Percentiles rank a stretch among this genome's conserved stretches.
Evolutionary conservation across 192 early-diverging fungal species (phyloP).

Genomic region (Geranomyces michiganensis): DNA sequence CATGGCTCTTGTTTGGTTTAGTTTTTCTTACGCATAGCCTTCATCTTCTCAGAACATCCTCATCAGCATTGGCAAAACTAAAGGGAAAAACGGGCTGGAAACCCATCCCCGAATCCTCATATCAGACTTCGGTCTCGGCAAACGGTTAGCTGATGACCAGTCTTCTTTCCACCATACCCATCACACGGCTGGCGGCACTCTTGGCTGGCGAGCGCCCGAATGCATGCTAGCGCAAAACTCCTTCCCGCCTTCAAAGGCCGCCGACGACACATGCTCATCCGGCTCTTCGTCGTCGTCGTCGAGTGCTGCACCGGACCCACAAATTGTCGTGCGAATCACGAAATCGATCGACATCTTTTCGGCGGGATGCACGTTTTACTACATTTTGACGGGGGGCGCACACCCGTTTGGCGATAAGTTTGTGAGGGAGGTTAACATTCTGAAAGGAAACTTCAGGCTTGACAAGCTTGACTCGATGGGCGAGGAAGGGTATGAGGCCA

Average conservation of each 20-base stretch:
- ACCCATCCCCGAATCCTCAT: constrained; percentile 76
- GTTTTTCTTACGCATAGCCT: neutral
- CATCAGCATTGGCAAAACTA: constrained; percentile 3
- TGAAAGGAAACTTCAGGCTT: constrained; percentile 74
- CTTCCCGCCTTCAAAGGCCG: constrained; percentile 15
- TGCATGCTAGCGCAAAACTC: constrained; percentile 55
- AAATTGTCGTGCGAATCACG: constrained; percentile 59
- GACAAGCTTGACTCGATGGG: constrained; percentile 70
- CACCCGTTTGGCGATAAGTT: constrained; percentile 96
- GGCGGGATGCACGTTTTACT: constrained; percentile 94
- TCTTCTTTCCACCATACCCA: constrained; percentile 92
- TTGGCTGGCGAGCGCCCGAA: constrained; percentile 98
- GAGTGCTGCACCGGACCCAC: constrained; percentile 36
- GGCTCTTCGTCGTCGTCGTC: neutral
- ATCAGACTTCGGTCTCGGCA: constrained; percentile 96
- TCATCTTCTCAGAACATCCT: constrained; percentile 10
- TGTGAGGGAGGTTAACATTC: constrained; percentile 88
- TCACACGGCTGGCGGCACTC: constrained; percentile 75
- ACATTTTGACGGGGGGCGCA: constrained; percentile 82
- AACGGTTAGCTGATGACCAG: constrained; percentile 91
- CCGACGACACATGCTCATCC: neutral
- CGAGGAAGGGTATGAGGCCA: constrained; percentile 79
- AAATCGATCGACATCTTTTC: constrained; percentile 95
- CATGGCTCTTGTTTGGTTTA: neutral
- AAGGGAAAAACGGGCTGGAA: constrained; percentile 31